Evolutionary conservation across 1,284 basidiomycete genomes (phyloP).

Genomic region (Butyriboletus appendiculatus): DNA sequence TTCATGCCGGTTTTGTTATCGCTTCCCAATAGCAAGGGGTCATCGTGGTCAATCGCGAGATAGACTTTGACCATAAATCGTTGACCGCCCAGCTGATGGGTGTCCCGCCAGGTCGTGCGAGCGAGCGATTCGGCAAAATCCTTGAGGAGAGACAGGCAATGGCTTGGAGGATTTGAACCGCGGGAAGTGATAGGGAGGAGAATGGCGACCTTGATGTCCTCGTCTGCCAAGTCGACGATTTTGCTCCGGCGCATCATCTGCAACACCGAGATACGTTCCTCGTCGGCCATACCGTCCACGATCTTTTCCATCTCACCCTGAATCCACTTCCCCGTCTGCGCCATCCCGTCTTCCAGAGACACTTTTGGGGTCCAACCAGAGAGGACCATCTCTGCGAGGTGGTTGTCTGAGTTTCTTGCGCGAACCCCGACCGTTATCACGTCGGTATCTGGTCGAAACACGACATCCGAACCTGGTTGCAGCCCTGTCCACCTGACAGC

Average conservation of each 20-base stretch:
- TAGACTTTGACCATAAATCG: conserved; percentile 46
- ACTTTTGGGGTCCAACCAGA: conserved; percentile 44
- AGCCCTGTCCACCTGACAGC: conserved; percentile 40
- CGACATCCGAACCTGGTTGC: conserved; percentile 26
- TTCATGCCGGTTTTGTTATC: conserved; percentile 25
- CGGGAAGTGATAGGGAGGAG: conserved; percentile 60
- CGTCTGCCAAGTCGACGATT: conserved; percentile 39
- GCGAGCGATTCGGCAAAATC: conserved; percentile 46
- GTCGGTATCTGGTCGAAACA: conserved; percentile 30
- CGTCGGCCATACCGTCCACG: conserved; percentile 12
- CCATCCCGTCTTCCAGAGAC: conserved; percentile 48
- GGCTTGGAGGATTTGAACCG: conserved; percentile 33
- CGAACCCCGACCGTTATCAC: conserved; percentile 47
- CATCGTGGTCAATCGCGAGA: conserved; percentile 54
- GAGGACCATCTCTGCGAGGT: conserved; percentile 34
- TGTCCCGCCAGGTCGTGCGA: conserved; percentile 50
- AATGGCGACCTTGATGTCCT: conserved; percentile 48
- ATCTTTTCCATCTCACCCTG: conserved; percentile 36
- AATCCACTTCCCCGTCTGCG: conserved; percentile 49
- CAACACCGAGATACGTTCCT: conserved; percentile 17
- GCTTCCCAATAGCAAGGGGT: conserved; percentile 39
- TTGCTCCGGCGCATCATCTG: conserved; percentile 34
- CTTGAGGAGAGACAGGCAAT: conserved; percentile 45
- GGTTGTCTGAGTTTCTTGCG: conserved; percentile 55
- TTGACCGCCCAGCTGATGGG: conserved; percentile 33